Conservation (phyloP, 495 filamentous ascomycete genomes). For the Annulohypoxylon moriforme region DNA sequence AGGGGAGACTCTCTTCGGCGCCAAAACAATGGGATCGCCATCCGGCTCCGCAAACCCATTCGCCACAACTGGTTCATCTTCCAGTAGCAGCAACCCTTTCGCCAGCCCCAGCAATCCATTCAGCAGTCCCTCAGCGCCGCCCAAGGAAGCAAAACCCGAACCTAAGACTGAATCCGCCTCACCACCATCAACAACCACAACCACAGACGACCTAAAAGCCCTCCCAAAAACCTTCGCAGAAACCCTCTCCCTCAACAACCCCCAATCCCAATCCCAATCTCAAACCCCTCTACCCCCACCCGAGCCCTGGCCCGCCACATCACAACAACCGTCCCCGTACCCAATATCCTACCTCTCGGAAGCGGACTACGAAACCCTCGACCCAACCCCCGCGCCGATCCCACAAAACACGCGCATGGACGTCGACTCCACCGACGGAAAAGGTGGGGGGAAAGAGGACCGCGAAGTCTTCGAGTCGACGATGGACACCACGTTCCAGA, state of each 20-base stretch:
- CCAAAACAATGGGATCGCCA: conserved; percentile 54
- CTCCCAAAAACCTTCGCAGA: conserved; percentile 80
- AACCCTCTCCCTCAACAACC: conserved; percentile 62
- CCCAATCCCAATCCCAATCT: conserved; percentile 24
- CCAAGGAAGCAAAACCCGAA: conserved; percentile 38
- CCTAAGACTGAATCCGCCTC: conserved; percentile 23
- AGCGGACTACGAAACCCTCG: conserved; percentile 90
- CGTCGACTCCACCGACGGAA: conserved; percentile 65
- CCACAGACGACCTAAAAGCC: conserved; percentile 40
- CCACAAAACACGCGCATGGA: conserved; percentile 62
- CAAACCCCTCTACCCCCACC: conserved; percentile 57
- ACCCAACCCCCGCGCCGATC: conserved; percentile 57
- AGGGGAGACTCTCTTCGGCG: conserved; percentile 68
- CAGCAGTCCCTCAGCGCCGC: conserved; percentile 27
- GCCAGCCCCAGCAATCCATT: conserved; percentile 46
- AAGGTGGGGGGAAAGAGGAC: conserved; percentile 70
- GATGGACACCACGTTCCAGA: conserved; percentile 90
- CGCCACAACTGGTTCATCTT: conserved; percentile 35
- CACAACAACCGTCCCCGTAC: conserved; percentile 75
- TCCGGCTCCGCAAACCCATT: conserved; percentile 53
- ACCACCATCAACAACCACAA: conserved; percentile 43
- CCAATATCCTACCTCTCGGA: conserved; percentile 81
- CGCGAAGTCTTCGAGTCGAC: conserved; percentile 85
- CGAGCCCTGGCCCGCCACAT: conserved; percentile 79
- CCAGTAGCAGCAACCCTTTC: conserved; percentile 45